phyloP scores from a whole-genome alignment of 2,329 filamentous ascomycete species.

The Sporothrix phasma region DNA sequence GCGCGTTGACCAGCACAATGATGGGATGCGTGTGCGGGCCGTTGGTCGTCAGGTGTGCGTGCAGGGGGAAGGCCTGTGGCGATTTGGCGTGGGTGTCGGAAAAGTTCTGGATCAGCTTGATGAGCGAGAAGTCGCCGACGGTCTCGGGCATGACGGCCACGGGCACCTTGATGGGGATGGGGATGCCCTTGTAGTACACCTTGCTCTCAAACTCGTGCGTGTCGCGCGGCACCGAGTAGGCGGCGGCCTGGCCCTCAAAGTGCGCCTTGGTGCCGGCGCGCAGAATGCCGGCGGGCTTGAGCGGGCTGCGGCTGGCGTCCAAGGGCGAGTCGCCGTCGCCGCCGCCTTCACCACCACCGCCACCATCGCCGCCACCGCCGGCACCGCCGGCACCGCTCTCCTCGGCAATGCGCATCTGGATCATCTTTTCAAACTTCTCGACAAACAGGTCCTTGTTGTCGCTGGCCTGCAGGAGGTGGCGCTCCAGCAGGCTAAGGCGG shows the following conservation, averaged over 20 bases:
- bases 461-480: conserved; percentile 75
- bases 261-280: conserved; percentile 54
- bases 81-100: conserved; percentile 71
- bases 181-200: conserved; percentile 92
- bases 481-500: conserved; percentile 70
- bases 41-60: conserved; percentile 88
- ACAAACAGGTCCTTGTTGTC: conserved; percentile 95
- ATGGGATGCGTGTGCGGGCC: conserved; percentile 86
- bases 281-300: conserved; percentile 40
- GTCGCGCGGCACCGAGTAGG: conserved; percentile 73
- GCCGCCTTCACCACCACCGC: no score
- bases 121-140: conserved; percentile 92
- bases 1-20: conserved; percentile 85
- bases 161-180: conserved; percentile 92
- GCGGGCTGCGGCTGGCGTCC: conserved; percentile 40
- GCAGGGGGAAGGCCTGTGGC: conserved; percentile 73
- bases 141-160: conserved; percentile 90
- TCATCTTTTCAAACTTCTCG: conserved; percentile 71
- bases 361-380: no score
- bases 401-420: conserved; percentile 61
- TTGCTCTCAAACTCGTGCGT: conserved; percentile 97
- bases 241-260: conserved; percentile 47
- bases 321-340: conserved; percentile 33
- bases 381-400: conserved; percentile 35
- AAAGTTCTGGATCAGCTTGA: conserved; percentile 95